Percentiles rank a stretch among this genome's conserved stretches.
These are phyloP conservation scores for Ophiostoma tasmaniense DNA, from an alignment of 2,329 filamentous ascomycete species.

Conservation along the genomic window DNA sequence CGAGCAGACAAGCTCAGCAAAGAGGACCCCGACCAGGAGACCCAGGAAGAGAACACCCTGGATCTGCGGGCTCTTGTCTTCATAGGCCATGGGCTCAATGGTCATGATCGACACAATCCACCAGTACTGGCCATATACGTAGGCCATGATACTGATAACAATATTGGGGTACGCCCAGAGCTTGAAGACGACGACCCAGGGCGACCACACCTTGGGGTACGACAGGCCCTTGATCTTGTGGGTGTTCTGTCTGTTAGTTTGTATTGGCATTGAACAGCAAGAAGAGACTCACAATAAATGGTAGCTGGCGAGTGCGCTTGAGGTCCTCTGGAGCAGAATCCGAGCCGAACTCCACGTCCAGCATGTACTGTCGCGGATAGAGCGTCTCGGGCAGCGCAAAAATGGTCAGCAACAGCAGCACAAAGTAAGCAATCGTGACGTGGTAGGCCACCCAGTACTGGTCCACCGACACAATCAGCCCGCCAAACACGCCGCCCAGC, in stretches of 20 bases:
- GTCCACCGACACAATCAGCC: constrained; percentile 33
- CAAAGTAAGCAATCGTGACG: constrained; percentile 37
- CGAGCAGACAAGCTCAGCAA: constrained; percentile 44
- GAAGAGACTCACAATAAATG: background rate
- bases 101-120: constrained; percentile 47
- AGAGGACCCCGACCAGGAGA: constrained; percentile 33
- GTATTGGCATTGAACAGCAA: background rate
- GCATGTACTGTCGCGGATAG: background rate
- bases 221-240: constrained; percentile 41
- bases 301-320: background rate
- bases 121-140: constrained; percentile 48
- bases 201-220: constrained; percentile 41
- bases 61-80: constrained; percentile 36
- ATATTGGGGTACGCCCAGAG: constrained; percentile 36
- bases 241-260: constrained; percentile 33
- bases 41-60: constrained; percentile 39
- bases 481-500: constrained; percentile 34
- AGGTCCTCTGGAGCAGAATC: background rate
- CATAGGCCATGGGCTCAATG: constrained; percentile 44
- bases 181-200: constrained; percentile 35
- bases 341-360: background rate
- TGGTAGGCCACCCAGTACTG: constrained; percentile 47
- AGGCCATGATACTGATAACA: constrained; percentile 36
- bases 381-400: background rate
- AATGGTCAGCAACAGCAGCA: background rate